Evolutionary conservation across 2,329 filamentous ascomycete species (phyloP), one percentile per base, ranked within the genome.

Genomic region (Beauveria bassiana): DNA sequence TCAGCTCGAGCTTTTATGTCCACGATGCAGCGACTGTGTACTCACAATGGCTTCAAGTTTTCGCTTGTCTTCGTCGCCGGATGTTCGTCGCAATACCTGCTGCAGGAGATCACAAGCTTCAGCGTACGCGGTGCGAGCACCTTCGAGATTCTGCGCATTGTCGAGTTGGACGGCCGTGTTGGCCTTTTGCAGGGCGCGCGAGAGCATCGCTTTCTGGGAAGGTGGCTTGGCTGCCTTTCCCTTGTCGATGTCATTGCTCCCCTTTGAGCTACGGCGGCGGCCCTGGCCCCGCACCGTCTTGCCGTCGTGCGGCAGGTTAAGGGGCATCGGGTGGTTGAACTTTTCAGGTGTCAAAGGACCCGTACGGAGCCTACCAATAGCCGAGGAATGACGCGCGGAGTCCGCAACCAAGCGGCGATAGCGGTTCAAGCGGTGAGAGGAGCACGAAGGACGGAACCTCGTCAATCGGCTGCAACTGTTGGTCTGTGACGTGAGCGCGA

Each of bases 121-220:
- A 12, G 84, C 81, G 72, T 99, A 99, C 16, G 93, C 92, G 69
- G 91, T 86, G 71, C 96, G 87, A 20, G 95, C 95, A 46, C 91
- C 92, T 72, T 93, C 90, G 65, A 95, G 93, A 70, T 98, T 96
- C 69, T 95, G 90, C 16, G 91, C 92, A 82, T 97, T 98, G 75
- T 99, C 95, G 46, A 99, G 83, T 66, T 97, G 84, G 28, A 99
- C 95, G 24, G 95, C 95, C 14, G 91, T 93, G 70, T 99, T 97
- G 55, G 95, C 95, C 76, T 97, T 96, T 71, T 96, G 89, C 60
- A 99, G 78, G 0, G 95, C 95, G 68, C 90, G 90, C n/a, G 93
- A 96, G 42, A 99, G 82, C 93, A 98, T 98, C 12, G 88, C 90
- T 78, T 97, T 98, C 72, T 98, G 89, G 1, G 89, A 91, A 16